Base-by-base conservation (phyloP, 306 rosid species). In the Albizia julibrissin region DNA sequence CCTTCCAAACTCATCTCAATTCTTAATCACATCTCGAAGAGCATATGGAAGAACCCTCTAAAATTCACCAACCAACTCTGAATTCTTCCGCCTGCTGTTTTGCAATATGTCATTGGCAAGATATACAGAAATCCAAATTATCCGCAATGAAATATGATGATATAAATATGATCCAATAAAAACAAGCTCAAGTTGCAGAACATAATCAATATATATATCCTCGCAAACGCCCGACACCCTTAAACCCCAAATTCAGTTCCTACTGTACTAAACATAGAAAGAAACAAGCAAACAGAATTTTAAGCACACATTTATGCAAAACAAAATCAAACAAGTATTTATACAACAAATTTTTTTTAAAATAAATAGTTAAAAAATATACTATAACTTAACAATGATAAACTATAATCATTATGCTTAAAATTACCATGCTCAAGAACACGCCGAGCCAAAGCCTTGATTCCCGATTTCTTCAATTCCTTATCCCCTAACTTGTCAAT, bases 101-200 rank as follows among this genome's bases (percentile, higher is more conserved):
- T n/a, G n/a, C n/a, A n/a, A n/a, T n/a, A n/a, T n/a, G n/a, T n/a
- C n/a, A n/a, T n/a, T n/a, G n/a, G n/a, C n/a, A n/a, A n/a, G n/a
- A n/a, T n/a, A n/a, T n/a, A n/a, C 37, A 87, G 79, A 86, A 90
- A 80, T 87, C 81, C 83, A 79, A 44, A 82, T 83, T 81, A 46
- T 79, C 82, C 66, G 83, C 1, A 84, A 64, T 68, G 66, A 77
- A 87, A 87, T 62, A 65, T 80, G 65, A 84, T 29, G 49, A 75
- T 66, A 75, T 78, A 96, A 95, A 96, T 93, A 98, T 88, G 97
- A 86, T 81, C 90, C 79, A 81, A 52, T 69, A 85, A 42, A 84
- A 79, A 73, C 82, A 59, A 86, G 81, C 80, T 85, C 85, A 86
- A 71, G 39, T 26, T 71, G 22, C 9, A 84, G 65, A 18, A 70